Evolutionary conservation across 2,329 filamentous ascomycete species (phyloP), one percentile per base, ranked within the genome.

Genomic region (Polytolypa hystricis): DNA sequence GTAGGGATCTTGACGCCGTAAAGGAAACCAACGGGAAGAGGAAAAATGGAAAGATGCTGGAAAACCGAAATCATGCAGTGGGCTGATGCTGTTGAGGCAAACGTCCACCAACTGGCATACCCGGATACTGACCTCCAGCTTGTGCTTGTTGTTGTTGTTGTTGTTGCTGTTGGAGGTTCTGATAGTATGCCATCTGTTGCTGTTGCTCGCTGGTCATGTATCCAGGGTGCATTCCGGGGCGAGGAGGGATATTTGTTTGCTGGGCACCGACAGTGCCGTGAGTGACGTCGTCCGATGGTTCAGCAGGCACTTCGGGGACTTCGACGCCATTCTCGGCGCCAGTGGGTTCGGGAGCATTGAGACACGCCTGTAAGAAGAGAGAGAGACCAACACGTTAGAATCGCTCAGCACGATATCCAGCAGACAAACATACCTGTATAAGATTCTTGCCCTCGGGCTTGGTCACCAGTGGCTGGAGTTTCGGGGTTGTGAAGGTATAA

Each of bases 371-470:
- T 19, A 37, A 7, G 6, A 32, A n/a, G 12, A n/a, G 27, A 26
- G n/a, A 21, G 16, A 12, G 50, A 57, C 35, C 53, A 45, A 23
- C 26, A 37, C 18, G 9, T 27, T 26, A 35, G 35, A 33, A 39
- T 25, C 18, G 3, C 38, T 9, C 23, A 20, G 17, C 15, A 25
- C 32, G n/a, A 23, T 15, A 23, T 9, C 4, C 26, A 7, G 33
- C 25, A 5, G 3, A 33, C 15, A 4, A 23, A 53, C 77, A 47
- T 75, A 95, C 91, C 79, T 98, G 91, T 50, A 98, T 96, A 47
- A 98, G 70, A 61, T 98, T 98, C 76, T 98, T 98, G 67, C 91
- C 91, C 66, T 96, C 91, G 12, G 91, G 82, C 70, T 96, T 96
- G 45, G 91, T 98, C 50, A 96, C 91, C 37, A 98, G 77, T 45